Conservation (phyloP, 1,284 basidiomycete genomes). For the Meira nashicola region DNA sequence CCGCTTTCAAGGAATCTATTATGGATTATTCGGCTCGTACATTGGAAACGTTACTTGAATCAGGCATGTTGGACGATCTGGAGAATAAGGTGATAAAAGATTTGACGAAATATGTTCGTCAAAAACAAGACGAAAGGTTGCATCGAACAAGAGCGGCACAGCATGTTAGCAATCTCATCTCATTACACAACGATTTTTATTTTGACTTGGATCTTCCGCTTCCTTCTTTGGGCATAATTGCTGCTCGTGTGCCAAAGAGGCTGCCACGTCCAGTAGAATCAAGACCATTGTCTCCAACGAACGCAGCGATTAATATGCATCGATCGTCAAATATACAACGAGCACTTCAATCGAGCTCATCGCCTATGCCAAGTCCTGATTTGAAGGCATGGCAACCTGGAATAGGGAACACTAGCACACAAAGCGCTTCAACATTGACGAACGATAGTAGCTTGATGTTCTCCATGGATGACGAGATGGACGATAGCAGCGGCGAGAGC, state of each 20-base stretch:
- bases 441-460: slow-evolving; percentile 60
- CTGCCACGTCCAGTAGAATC: slow-evolving; percentile 11
- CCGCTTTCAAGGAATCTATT: slow-evolving; percentile 66
- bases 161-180: slow-evolving; percentile 63
- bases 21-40: slow-evolving; percentile 78
- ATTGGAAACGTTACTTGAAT: slow-evolving; percentile 82
- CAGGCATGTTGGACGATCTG: slow-evolving; percentile 69
- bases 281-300: background rate
- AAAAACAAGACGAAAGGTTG: slow-evolving; percentile 66
- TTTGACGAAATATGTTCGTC: slow-evolving; percentile 63
- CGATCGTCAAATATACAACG: background rate
- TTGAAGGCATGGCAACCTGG: slow-evolving; percentile 16
- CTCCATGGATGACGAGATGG: slow-evolving; percentile 63
- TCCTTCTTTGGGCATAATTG: slow-evolving; percentile 53
- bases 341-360: slow-evolving; percentile 25
- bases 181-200: slow-evolving; percentile 72
- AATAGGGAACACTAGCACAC: slow-evolving; percentile 10
- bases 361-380: slow-evolving; percentile 22
- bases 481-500: background rate
- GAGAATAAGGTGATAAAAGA: slow-evolving; percentile 65
- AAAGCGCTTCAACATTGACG: background rate
- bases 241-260: slow-evolving; percentile 35
- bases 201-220: slow-evolving; percentile 72
- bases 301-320: background rate
- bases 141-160: slow-evolving; percentile 64